A percentile compares a stretch with the other conserved stretches of the same genome.
Conservation (phyloP, 768 basidiomycete species). For the Mycena olivaceomarginata region DNA sequence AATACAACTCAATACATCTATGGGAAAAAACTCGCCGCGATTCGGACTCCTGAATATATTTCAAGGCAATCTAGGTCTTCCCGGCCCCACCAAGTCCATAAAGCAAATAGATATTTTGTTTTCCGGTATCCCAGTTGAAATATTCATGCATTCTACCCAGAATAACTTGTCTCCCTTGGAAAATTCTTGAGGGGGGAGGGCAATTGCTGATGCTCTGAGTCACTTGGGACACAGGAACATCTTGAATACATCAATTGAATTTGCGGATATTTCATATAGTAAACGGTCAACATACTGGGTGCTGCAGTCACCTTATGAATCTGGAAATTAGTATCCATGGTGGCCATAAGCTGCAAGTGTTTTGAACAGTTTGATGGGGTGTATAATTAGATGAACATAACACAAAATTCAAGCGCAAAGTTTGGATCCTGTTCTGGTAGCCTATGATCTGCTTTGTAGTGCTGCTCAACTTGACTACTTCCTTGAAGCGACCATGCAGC, state of each 20-base stretch:
- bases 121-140: background rate
- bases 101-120: constrained; percentile 25
- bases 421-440: constrained; percentile 1
- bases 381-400: background rate
- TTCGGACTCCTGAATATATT: background rate
- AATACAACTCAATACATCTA: background rate
- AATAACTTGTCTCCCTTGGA: constrained; percentile 26
- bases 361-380: background rate
- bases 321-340: constrained; percentile 23
- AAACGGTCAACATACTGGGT: background rate
- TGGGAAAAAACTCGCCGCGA: background rate
- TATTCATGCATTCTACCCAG: constrained; percentile 15
- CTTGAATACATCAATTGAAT: background rate
- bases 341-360: background rate
- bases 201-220: constrained; percentile 16
- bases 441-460: background rate
- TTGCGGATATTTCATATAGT: background rate
- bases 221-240: background rate
- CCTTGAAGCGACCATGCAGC: constrained; percentile 9
- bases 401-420: constrained; percentile 19
- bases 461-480: constrained; percentile 10
- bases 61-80: constrained; percentile 10
- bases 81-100: background rate
- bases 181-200: constrained; percentile 28
- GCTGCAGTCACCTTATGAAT: background rate